Base-by-base conservation (phyloP, 305 asterid genomes). In the Fraxinus platypoda region DNA sequence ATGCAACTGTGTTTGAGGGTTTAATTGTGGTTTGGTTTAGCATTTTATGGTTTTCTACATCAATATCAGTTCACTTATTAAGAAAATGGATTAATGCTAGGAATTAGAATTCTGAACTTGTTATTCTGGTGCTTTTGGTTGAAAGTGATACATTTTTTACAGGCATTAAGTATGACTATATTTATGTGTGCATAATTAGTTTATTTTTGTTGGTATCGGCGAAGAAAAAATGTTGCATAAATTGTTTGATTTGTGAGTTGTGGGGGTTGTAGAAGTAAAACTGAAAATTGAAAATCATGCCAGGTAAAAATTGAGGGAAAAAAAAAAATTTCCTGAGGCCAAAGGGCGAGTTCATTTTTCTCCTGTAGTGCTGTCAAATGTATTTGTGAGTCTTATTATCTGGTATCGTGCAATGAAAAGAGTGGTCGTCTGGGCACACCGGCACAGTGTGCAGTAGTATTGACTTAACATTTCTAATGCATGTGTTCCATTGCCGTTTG, bases 401-500 rank as follows among this genome's bases (percentile, higher is more conserved):
- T 26, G 35, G 35, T 26, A 66, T 26, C n/a, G 26, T 25, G 74
- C 34, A 66, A 26, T 25, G 34, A 70, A 13, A 70, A 70, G 19
- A 30, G 37, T 28, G 75, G 37, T 70, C 52, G 0, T 66, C 52
- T 84, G 68, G 77, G 81, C 26, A 38, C 49, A 38, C 49, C 49
- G 3, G 49, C 15, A 52, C 52, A 70, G 28, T 31, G 30, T 37
- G 46, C 46, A 17, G 35, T 21, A 26, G 35, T 21, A 26, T 71
- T 59, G 37, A 76, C 52, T 31, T 75, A 30, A 46, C 75, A 19
- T 43, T 79, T 75, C 78, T 35, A 21, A 74, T 23, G 68, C 66
- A 34, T 76, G 80, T 23, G 59, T 71, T 76, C n/a, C 81, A 76
- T 15, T 86, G 19, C 19, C 77, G 35, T 74, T 62, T 74, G 49